phyloP scores from a whole-genome alignment of 1,139 yeast genomes.

The Kodamaea fungicola region DNA sequence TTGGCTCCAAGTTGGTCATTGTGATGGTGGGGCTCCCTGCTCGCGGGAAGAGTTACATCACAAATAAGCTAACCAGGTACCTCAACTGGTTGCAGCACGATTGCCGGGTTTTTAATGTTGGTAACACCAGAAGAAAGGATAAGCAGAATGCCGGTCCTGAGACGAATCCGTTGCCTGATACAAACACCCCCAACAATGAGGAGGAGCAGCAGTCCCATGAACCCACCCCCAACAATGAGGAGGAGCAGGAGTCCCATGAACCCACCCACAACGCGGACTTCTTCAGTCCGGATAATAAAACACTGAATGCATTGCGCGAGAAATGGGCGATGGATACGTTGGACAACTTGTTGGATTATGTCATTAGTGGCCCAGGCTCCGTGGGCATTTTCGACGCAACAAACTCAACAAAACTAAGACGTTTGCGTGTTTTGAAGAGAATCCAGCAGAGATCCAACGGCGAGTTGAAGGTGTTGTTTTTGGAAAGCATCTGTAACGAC shows the following conservation, averaged over 20 bases:
- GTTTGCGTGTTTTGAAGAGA: constrained; percentile 64
- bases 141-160: constrained; percentile 72
- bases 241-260: background rate
- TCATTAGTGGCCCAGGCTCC: constrained; percentile 76
- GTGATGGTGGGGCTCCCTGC: constrained; percentile 96
- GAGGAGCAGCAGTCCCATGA: constrained; percentile 10
- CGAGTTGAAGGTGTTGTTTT: constrained; percentile 73
- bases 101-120: constrained; percentile 88
- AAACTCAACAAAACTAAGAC: constrained; percentile 75
- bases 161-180: constrained; percentile 65
- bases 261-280: constrained; percentile 70
- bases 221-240: too few relatives aligned
- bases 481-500: constrained; percentile 87
- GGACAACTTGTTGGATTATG: constrained; percentile 77
- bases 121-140: constrained; percentile 81
- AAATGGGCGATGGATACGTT: constrained; percentile 96
- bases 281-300: constrained; percentile 75
- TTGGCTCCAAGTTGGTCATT: constrained; percentile 80
- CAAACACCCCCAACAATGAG: constrained; percentile 37
- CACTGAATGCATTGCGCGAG: constrained; percentile 69
- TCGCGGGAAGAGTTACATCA: constrained; percentile 87
- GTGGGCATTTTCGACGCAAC: constrained; percentile 97
- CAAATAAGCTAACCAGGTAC: constrained; percentile 83
- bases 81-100: constrained; percentile 91
- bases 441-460: constrained; percentile 71